Percentiles rank a stretch among this genome's conserved stretches.
Conservation (phyloP, 2,329 filamentous ascomycete species). For the Venturia carpophila region DNA sequence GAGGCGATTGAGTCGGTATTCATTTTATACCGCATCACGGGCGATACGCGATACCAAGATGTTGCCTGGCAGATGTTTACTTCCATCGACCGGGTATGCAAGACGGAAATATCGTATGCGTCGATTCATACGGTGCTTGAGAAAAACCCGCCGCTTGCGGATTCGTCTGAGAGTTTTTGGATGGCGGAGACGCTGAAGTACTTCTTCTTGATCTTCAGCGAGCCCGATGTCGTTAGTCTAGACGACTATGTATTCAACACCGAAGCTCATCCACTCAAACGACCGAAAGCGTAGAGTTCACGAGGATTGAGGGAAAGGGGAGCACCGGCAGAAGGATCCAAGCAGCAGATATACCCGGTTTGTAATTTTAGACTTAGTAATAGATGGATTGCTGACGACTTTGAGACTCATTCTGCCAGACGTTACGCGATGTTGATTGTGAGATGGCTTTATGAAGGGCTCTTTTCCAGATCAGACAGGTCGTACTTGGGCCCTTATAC, state of each 20-base stretch:
- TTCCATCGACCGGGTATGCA: conserved; percentile 36
- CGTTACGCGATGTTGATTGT: neutral
- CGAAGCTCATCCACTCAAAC: conserved; percentile 45
- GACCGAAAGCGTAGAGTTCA: conserved; percentile 24
- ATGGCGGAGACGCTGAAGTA: conserved; percentile 87
- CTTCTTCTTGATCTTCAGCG: conserved; percentile 74
- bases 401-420: neutral
- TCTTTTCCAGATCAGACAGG: too few relatives aligned
- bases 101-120: conserved; percentile 40
- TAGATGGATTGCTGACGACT: neutral
- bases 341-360: neutral
- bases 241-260: conserved; percentile 61
- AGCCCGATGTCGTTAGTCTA: conserved; percentile 56
- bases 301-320: neutral
- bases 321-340: neutral
- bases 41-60: conserved; percentile 41
- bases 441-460: neutral
- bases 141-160: conserved; percentile 30
- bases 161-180: conserved; percentile 66
- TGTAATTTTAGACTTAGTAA: neutral
- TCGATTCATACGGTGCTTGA: conserved; percentile 36
- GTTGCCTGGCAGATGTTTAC: conserved; percentile 45
- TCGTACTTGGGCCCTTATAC: too few relatives aligned
- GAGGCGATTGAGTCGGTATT: conserved; percentile 57
- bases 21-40: conserved; percentile 52